Base-by-base conservation (phyloP, 75 land plant species). In the Isoetes taiwanensis region DNA sequence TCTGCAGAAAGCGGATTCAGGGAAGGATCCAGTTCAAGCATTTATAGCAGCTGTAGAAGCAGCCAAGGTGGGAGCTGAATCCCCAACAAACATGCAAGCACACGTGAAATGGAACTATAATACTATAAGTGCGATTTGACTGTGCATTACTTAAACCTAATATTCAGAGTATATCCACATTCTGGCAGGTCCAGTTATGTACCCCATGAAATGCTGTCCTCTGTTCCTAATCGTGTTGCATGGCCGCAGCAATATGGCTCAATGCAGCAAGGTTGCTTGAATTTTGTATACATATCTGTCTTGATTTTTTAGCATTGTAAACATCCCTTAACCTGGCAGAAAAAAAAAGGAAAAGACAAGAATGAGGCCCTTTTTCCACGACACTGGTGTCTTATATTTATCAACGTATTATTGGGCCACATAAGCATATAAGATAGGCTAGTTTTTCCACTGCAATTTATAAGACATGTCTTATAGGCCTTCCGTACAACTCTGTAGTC, bases 241-340 rank as follows among this genome's bases (percentile, higher is more conserved):
- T 88, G 85, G 99, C 99, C 35, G 96, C 81, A 14, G 84, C 99
- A 4, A 41, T 79, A 52, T 93, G 99, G 99, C 79, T 89, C 52
- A 59, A 61, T 23, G 95, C 83, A 59, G 96, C 83, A 9, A 83
- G 32, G 34, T 54, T 57, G n/a, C n/a, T n/a, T n/a, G n/a, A n/a
- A n/a, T n/a, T n/a, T n/a, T n/a, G n/a, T n/a, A n/a, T n/a, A n/a
- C n/a, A n/a, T n/a, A n/a, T n/a, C n/a, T n/a, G n/a, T n/a, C n/a
- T n/a, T n/a, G n/a, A n/a, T n/a, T n/a, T n/a, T n/a, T n/a, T n/a
- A n/a, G n/a, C n/a, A n/a, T n/a, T n/a, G n/a, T n/a, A n/a, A n/a
- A n/a, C n/a, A n/a, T n/a, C n/a, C n/a, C n/a, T n/a, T n/a, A n/a
- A n/a, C n/a, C n/a, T n/a, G n/a, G n/a, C n/a, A n/a, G n/a, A n/a